These are phyloP conservation scores for Daldinia vernicosa DNA, from an alignment of 495 filamentous ascomycete species.

Conservation along the genomic window DNA sequence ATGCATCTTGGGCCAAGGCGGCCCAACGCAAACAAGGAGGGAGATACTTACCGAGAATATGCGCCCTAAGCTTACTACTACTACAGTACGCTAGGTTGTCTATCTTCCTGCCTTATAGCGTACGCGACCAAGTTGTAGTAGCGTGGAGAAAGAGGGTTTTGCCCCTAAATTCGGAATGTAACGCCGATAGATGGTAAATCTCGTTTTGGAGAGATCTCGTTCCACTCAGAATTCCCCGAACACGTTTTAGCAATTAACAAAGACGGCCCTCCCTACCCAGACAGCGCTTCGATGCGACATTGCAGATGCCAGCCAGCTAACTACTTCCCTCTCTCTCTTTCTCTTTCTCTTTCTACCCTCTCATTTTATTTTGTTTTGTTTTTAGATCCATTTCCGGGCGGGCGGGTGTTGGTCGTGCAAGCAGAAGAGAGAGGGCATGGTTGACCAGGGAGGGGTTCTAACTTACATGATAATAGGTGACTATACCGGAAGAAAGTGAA, in stretches of 20 bases:
- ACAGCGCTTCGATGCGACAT: constrained; percentile 35
- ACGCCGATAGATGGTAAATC: constrained; percentile 46
- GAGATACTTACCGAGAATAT: constrained; percentile 32
- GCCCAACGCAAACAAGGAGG: constrained; percentile 28
- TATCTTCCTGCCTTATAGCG: constrained; percentile 26
- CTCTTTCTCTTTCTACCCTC: neutral
- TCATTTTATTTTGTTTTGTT: constrained; percentile 2
- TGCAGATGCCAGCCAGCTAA: constrained; percentile 20
- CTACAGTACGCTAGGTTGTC: constrained; percentile 38
- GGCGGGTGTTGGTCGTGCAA: constrained; percentile 10
- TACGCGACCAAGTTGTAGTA: constrained; percentile 36
- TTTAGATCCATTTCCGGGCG: constrained; percentile 19
- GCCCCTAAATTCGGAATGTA: constrained; percentile 45
- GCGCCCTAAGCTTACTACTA: constrained; percentile 42
- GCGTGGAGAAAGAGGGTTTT: constrained; percentile 41
- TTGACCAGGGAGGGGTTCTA: constrained; percentile 14
- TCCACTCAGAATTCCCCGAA: constrained; percentile 46
- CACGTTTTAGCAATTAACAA: constrained; percentile 45
- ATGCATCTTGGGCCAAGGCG: constrained; percentile 26
- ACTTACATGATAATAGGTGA: constrained; percentile 4
- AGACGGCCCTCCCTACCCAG: constrained; percentile 41
- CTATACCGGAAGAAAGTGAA: constrained; percentile 15
- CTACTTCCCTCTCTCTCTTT: neutral
- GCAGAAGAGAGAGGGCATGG: constrained; percentile 21
- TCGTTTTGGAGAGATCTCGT: constrained; percentile 44